These are phyloP conservation scores for Hordeum marinum DNA, from an alignment of 176 grass and related monocot genomes.

Conservation along the genomic window DNA sequence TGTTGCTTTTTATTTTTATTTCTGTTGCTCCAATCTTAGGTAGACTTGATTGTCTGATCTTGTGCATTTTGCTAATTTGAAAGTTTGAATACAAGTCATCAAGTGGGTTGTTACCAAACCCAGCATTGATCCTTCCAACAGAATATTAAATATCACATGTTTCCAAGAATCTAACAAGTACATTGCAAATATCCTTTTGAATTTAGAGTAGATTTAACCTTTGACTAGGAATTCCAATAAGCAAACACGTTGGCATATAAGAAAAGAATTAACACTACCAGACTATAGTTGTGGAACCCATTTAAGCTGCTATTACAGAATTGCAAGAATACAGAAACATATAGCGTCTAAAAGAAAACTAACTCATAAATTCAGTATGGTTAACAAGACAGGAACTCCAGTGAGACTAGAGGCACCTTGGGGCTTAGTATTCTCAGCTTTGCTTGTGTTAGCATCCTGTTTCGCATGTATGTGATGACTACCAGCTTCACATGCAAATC, in stretches of 20 bases:
- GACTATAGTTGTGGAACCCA: neutral
- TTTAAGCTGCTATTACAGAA: neutral
- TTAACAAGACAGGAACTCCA: neutral
- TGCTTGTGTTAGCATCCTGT: constrained; percentile 2
- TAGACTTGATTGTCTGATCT: neutral
- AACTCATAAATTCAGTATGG: neutral
- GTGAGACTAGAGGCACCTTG: constrained; percentile 16
- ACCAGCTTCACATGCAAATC: constrained; percentile 49
- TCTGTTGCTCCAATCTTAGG: neutral
- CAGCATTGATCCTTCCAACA: neutral
- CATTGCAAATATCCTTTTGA: neutral
- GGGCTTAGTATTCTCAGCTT: constrained; percentile 17
- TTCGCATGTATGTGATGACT: constrained; percentile 1
- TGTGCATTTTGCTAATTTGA: neutral
- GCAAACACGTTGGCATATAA: constrained; percentile 1
- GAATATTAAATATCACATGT: neutral
- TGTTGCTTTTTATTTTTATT: neutral
- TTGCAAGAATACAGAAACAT: neutral
- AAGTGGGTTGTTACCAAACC: neutral
- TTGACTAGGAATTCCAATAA: neutral
- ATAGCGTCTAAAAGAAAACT: neutral
- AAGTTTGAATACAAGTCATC: neutral
- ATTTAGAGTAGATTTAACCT: neutral
- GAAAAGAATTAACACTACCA: neutral
- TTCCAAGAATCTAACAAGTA: neutral